Conservation (phyloP, 805 yeast genomes). For the Wickerhamiella domercqiae region DNA sequence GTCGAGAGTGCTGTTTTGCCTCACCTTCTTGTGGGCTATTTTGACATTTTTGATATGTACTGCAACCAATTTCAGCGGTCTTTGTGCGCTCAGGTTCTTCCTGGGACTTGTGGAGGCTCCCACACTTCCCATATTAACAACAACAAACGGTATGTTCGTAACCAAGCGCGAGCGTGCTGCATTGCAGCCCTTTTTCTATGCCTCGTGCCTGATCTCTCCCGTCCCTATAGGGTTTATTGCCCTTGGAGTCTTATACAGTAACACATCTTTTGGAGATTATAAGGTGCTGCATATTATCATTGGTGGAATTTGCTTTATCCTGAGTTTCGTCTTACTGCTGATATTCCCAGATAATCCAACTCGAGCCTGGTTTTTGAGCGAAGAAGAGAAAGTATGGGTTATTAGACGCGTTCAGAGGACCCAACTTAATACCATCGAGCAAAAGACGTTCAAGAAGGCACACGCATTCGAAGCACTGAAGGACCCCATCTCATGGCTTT, state of each 20-base stretch:
- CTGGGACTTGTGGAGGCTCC: slow-evolving; percentile 36
- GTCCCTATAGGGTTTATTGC: slow-evolving; percentile 40
- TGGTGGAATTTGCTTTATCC: slow-evolving; percentile 36
- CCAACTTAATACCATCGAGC: slow-evolving; percentile 30
- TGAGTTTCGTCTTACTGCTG: slow-evolving; percentile 24
- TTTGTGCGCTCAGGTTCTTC: slow-evolving; percentile 31
- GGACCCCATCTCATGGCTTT: slow-evolving; percentile 33
- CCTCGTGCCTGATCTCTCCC: slow-evolving; percentile 35
- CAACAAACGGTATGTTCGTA: slow-evolving; percentile 48
- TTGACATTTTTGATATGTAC: slow-evolving; percentile 26
- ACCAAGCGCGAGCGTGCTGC: slow-evolving; percentile 29
- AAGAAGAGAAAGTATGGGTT: slow-evolving; percentile 37
- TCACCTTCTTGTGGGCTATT: slow-evolving; percentile 32
- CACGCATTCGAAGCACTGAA: slow-evolving; percentile 37
- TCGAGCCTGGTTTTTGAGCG: slow-evolving; percentile 32
- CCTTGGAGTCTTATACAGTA: slow-evolving; percentile 13
- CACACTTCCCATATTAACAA: slow-evolving; percentile 38
- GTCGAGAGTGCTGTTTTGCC: slow-evolving; percentile 17
- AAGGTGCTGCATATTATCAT: slow-evolving; percentile 38
- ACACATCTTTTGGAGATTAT: slow-evolving; percentile 27
- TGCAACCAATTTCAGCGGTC: slow-evolving; percentile 28
- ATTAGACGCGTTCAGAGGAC: slow-evolving; percentile 30
- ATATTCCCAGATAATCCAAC: slow-evolving; percentile 45
- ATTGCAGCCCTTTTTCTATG: slow-evolving; percentile 36
- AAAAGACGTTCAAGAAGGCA: slow-evolving; percentile 30